Evolutionary conservation across 257 asterid genomes (phyloP).

Genomic region (Ehretia macrophylla): DNA sequence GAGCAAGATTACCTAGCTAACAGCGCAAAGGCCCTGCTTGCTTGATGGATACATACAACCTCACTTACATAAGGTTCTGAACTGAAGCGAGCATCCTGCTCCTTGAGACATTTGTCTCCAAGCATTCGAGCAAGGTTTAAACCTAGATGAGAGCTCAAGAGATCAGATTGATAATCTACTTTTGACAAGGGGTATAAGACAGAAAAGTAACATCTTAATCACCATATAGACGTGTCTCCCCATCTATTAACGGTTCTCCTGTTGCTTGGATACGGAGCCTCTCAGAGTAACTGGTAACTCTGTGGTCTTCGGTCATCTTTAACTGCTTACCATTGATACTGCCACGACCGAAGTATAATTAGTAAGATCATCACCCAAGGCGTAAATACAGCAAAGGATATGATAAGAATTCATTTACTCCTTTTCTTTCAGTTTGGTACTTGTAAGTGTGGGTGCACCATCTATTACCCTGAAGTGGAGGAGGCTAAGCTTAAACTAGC

Average conservation of each 20-base stretch:
- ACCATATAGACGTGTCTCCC: slow-evolving; percentile 94
- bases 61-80: slow-evolving; percentile 89
- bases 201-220: slow-evolving; percentile 16
- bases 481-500: no score
- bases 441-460: no score
- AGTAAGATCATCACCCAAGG: no score
- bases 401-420: no score
- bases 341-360: slow-evolving; percentile 24
- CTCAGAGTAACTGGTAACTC: slow-evolving; percentile 72
- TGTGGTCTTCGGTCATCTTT: slow-evolving; percentile 97
- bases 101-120: slow-evolving; percentile 94
- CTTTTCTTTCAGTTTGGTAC: no score
- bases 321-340: slow-evolving; percentile 78
- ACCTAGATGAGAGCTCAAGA: slow-evolving; percentile 42
- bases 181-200: slow-evolving; percentile 6
- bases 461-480: no score
- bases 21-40: slow-evolving; percentile 60
- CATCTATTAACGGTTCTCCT: slow-evolving; percentile 85
- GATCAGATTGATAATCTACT: slow-evolving; percentile 9
- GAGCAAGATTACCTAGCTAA: slow-evolving; percentile 63
- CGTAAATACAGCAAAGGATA: no score
- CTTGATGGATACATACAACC: slow-evolving; percentile 43
- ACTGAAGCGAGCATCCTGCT: slow-evolving; percentile 84
- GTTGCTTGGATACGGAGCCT: slow-evolving; percentile 68
- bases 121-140: slow-evolving; percentile 95